Base-by-base conservation (phyloP, 495 filamentous ascomycete genomes). In the Penicillium steckii region DNA sequence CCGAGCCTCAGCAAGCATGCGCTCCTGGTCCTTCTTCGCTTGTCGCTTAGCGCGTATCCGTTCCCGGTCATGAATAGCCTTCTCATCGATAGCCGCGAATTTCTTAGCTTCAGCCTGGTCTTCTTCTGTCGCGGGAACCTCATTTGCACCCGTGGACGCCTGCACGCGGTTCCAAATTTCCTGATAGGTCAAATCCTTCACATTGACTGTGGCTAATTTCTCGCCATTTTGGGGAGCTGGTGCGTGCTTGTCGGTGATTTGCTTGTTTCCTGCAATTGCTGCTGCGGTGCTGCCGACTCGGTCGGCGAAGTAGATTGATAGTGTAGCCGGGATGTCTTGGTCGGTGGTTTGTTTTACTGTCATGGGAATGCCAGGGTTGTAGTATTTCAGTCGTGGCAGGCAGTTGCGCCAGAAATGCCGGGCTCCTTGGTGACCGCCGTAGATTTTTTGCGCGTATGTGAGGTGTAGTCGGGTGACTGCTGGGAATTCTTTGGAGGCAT, bases 381-480 rank as follows among this genome's bases (percentile, higher is more conserved):
- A 87, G 76, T 86, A 97, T 78, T 98, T 96, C 48, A 98, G 76
- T 55, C 89, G 82, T 2, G 89, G 88, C 26, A 98, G 84, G 59
- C 82, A 87, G 30, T 83, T 71, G 43, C 81, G 84, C 91, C 90
- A 96, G 79, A 98, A 95, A 77, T 90, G 89, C 51, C 88, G 86
- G 27, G 94, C 83, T 21, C 93, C 93, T 64, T 87, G 78, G 68
- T 95, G 88, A 35, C 75, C 73, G 50, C 55, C 55, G 50, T 74
- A 68, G 48, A 83, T 77, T 56, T 80, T 85, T 33, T 59, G 59
- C 12, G 86, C 84, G 67, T 95, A 96, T 56, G 88, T 83, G 63
- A 98, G 70, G 70, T 92, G 88, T 66, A 98, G 86, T 52, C 86
- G 78, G 50, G 88, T 87, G 44, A 98, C 84, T 37, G 69, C 64